phyloP scores from a whole-genome alignment of 768 basidiomycete species.

The Cystobasidium onofrii region DNA sequence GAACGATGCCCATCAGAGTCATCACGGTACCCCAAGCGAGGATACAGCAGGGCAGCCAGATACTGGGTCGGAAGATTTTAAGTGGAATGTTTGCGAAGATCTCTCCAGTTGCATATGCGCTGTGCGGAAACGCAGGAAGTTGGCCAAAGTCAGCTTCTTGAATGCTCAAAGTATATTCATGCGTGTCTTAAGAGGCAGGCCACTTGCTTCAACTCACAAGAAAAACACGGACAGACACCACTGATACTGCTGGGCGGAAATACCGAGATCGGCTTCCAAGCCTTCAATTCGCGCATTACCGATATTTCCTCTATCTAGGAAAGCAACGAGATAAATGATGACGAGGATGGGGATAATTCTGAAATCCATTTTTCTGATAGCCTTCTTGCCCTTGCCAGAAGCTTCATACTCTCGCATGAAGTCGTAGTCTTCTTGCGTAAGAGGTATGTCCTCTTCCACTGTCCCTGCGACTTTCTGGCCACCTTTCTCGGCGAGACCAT shows the following conservation, averaged over 20 bases:
- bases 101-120: slow-evolving; percentile 23
- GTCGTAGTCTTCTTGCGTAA: slow-evolving; percentile 27
- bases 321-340: slow-evolving; percentile 2
- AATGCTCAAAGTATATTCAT: too few species aligned
- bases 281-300: slow-evolving; percentile 27
- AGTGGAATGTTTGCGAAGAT: slow-evolving; percentile 22
- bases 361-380: background rate
- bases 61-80: slow-evolving; percentile 11
- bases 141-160: background rate
- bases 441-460: slow-evolving; percentile 5
- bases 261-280: slow-evolving; percentile 14
- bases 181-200: background rate
- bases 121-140: background rate
- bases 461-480: background rate
- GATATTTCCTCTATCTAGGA: slow-evolving; percentile 9
- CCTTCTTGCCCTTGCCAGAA: background rate
- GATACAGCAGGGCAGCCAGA: slow-evolving; percentile 25
- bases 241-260: slow-evolving; percentile 22
- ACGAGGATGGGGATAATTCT: slow-evolving; percentile 19
- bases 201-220: background rate
- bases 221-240: background rate
- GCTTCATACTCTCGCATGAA: slow-evolving; percentile 11
- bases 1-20: slow-evolving; percentile 22
- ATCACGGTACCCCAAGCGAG: slow-evolving; percentile 18
- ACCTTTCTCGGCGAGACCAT: background rate